These are phyloP conservation scores for Nicotiana sylvestris DNA, from an alignment of 257 asterid genomes.

Conservation along the genomic window DNA sequence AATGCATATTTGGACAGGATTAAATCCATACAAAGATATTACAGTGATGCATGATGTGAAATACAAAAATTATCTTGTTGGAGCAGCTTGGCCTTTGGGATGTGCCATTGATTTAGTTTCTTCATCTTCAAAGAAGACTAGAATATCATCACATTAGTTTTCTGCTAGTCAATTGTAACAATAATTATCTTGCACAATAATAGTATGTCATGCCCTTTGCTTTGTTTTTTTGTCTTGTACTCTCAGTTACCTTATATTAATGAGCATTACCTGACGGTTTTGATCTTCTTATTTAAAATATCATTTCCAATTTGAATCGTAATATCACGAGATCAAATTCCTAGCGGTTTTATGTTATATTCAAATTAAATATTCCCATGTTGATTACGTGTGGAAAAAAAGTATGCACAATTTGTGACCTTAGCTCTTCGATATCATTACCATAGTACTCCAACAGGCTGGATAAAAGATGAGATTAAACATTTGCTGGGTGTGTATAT, in stretches of 20 bases:
- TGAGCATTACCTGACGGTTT: neutral
- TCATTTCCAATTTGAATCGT: no score
- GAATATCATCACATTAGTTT: neutral
- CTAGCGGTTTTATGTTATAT: no score
- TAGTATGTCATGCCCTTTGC: neutral
- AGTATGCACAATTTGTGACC: no score
- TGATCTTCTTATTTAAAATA: neutral
- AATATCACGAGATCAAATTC: no score
- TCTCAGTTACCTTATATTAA: neutral
- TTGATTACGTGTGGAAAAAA: no score
- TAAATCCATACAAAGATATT: conserved; percentile 21
- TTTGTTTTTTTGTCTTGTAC: neutral
- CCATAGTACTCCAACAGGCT: no score
- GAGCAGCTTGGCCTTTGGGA: conserved; percentile 62
- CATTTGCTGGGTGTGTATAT: no score
- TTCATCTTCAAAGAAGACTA: neutral
- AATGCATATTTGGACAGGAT: conserved; percentile 15
- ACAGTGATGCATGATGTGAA: conserved; percentile 28
- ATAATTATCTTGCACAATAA: neutral
- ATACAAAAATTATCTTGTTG: conserved; percentile 30
- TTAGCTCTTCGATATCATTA: no score
- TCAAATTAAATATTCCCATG: no score
- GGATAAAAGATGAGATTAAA: no score
- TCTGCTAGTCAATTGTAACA: neutral
- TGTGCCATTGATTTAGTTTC: conserved; percentile 49